These are phyloP conservation scores for Lipomyces chichibuensis DNA, from an alignment of 805 yeast species.

Conservation along the genomic window DNA sequence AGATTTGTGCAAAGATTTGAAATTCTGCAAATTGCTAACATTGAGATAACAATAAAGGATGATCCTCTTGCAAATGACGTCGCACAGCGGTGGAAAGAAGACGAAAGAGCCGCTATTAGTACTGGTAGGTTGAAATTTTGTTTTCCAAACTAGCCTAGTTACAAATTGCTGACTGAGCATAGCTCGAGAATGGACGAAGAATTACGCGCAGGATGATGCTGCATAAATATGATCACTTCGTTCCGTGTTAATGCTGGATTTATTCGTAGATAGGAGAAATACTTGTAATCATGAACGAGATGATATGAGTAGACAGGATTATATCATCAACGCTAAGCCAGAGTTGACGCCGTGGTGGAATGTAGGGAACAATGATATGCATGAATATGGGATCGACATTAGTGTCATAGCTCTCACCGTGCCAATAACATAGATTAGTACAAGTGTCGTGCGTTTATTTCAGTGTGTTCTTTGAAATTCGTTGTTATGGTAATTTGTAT, in stretches of 20 bases:
- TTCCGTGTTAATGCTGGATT: not conserved
- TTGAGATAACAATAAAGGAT: constrained; percentile 48
- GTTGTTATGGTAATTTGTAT: not conserved
- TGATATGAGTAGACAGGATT: not conserved
- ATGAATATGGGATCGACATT: not conserved
- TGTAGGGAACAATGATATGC: not conserved
- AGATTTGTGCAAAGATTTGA: not conserved
- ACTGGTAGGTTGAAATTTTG: constrained; percentile 58
- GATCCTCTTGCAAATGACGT: constrained; percentile 98
- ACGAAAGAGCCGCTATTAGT: constrained; percentile 75
- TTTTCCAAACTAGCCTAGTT: not conserved
- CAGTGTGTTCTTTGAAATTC: not conserved
- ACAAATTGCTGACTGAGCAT: not conserved
- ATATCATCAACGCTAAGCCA: not conserved
- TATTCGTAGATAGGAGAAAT: not conserved
- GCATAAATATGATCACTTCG: not conserved
- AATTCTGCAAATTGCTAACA: not conserved
- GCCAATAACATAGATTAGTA: not conserved
- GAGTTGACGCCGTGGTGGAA: not conserved
- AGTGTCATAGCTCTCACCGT: not conserved
- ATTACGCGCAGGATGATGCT: constrained; percentile 51
- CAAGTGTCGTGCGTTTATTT: not conserved
- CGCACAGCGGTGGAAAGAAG: constrained; percentile 92
- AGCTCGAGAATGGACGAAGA: constrained; percentile 64
- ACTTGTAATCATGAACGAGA: not conserved